Conservation (phyloP, 1,284 basidiomycete species). For the Puccinia polysora region DNA sequence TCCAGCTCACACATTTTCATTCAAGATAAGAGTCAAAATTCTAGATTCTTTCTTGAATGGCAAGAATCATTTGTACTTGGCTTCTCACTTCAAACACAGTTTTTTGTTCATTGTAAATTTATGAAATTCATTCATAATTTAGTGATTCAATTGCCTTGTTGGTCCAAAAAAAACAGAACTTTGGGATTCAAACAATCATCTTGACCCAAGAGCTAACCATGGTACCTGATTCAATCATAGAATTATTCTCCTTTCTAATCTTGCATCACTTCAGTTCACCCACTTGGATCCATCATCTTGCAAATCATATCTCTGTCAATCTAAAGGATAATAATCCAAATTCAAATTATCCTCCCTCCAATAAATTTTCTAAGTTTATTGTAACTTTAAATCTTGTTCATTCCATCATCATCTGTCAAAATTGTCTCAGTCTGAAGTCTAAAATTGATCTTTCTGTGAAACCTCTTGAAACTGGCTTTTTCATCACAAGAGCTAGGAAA, state of each 20-base stretch:
- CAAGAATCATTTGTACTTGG: not conserved
- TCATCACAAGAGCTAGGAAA: constrained; percentile 31
- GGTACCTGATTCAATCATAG: constrained; percentile 29
- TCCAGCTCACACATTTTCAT: constrained; percentile 9
- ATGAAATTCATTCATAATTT: constrained; percentile 37
- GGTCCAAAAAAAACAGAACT: constrained; percentile 38
- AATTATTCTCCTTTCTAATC: constrained; percentile 17
- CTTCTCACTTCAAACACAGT: constrained; percentile 25
- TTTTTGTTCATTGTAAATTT: constrained; percentile 34
- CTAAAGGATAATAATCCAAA: not conserved
- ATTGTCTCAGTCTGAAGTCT: constrained; percentile 7
- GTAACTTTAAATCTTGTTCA: too few relatives aligned
- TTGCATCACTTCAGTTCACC: constrained; percentile 39
- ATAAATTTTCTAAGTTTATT: not conserved
- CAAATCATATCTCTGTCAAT: constrained; percentile 20
- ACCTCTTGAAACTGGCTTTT: constrained; percentile 24
- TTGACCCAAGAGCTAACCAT: constrained; percentile 41
- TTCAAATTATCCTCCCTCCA: not conserved
- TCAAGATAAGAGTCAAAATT: constrained; percentile 23
- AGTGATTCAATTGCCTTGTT: constrained; percentile 22
- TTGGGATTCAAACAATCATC: constrained; percentile 41
- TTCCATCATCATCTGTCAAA: constrained; percentile 22
- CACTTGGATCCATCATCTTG: constrained; percentile 33
- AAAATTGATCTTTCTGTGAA: not conserved
- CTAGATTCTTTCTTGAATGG: constrained; percentile 36